Base-by-base conservation (phyloP, 1,284 basidiomycete species). In the Fomitopsis betulina region DNA sequence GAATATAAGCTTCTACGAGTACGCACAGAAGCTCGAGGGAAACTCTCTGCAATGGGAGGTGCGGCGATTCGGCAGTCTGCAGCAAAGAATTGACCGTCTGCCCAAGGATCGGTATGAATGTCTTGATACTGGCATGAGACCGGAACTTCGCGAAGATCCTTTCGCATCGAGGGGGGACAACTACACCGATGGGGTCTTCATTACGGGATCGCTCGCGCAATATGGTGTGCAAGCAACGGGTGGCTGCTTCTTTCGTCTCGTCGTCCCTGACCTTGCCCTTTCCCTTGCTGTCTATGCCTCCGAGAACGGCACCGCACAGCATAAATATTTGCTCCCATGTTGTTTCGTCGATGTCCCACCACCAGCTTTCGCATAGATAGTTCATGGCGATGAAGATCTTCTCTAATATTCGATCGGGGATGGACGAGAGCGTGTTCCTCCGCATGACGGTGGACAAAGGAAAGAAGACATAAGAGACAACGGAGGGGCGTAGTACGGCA, bases 251-350 rank as follows among this genome's bases (percentile, higher is more conserved):
- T 68, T 88, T 91, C 15, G 91, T 89, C 72, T 94, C 93, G 51
- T 93, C 90, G 59, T 86, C 86, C 57, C 87, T 78, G 39, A 76
- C 77, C 65, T 81, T 85, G 12, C 74, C 76, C 70, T 86, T 83
- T 3, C 80, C 83, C 67, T 84, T 88, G 49, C 75, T 77, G 62
- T 83, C 81, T 30, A 84, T 75, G 30, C 80, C 79, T n/a, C 83
- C 84, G 3, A 89, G 70, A 30, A 90, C 77, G n/a, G 89, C 80
- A 19, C 87, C 82, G 54, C 81, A 85, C 30, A 97, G 79, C 74
- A 88, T 89, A 73, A 96, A 92, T 19, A 94, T 73, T 68, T 96
- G 93, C 66, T 91, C 87, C 91, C 93, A 89, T 23, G 84, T 69
- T 33, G 81, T 80, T 8, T 81, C 65, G 39, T 88, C 85, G 62